phyloP scores from a whole-genome alignment of 129 eudicot species.

The Flaveria sonorensis region DNA sequence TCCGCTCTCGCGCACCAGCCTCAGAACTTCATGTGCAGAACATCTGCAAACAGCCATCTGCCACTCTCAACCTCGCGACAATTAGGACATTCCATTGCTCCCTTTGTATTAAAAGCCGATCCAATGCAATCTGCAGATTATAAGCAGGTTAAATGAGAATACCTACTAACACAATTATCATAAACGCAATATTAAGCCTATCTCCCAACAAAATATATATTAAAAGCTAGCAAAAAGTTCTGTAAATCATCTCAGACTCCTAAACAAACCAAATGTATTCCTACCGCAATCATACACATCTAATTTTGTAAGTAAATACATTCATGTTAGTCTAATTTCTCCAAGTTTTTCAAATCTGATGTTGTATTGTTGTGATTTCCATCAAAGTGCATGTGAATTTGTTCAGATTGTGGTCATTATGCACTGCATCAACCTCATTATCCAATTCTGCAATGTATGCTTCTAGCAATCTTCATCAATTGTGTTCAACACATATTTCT shows the following conservation, averaged over 20 bases:
- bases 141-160: slow-evolving; percentile 27
- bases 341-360: neutral
- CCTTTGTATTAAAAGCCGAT: slow-evolving; percentile 75
- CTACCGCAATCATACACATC: neutral
- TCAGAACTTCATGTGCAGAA: slow-evolving; percentile 52
- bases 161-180: slow-evolving; percentile 6
- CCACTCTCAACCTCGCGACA: slow-evolving; percentile 78
- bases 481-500: neutral
- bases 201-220: neutral
- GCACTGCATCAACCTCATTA: slow-evolving; percentile 1
- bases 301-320: neutral
- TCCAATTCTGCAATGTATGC: slow-evolving; percentile 5
- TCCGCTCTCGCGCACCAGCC: slow-evolving; percentile 41
- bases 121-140: slow-evolving; percentile 74
- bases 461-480: neutral
- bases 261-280: neutral
- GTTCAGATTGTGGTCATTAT: neutral
- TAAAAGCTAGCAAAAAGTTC: slow-evolving; percentile 13
- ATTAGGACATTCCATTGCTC: slow-evolving; percentile 87
- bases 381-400: slow-evolving; percentile 12
- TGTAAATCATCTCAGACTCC: slow-evolving; percentile 15
- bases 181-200: neutral
- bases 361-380: neutral
- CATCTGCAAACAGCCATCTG: slow-evolving; percentile 72
- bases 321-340: neutral